Evolutionary conservation across 257 asterid genomes (phyloP).

Genomic region (Fraxinus cuspidata): DNA sequence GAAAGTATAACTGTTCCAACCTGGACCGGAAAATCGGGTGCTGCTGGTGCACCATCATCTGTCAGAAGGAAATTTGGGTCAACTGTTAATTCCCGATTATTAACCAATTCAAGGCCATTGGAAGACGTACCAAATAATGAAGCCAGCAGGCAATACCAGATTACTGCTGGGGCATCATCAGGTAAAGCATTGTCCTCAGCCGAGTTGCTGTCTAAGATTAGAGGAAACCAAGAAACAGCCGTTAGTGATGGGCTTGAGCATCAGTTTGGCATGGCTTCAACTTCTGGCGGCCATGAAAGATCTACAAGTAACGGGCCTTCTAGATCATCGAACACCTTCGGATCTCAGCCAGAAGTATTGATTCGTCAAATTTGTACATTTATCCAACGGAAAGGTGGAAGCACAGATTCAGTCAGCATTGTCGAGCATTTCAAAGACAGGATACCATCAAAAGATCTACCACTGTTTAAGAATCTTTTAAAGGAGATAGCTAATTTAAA

Average conservation of each 20-base stretch:
- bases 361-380: conserved; percentile 88
- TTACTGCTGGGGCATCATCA: conserved; percentile 72
- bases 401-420: conserved; percentile 67
- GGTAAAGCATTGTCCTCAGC: conserved; percentile 89
- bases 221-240: conserved; percentile 67
- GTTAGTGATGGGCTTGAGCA: conserved; percentile 70
- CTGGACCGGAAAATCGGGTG: conserved; percentile 94
- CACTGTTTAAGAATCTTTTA: conserved; percentile 81
- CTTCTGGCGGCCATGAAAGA: conserved; percentile 38
- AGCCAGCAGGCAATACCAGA: conserved; percentile 37
- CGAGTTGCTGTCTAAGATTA: conserved; percentile 70
- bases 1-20: conserved; percentile 84
- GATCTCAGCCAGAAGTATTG: conserved; percentile 76
- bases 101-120: conserved; percentile 42
- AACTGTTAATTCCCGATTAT: conserved; percentile 54
- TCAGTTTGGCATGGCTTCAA: conserved; percentile 53
- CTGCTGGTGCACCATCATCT: conserved; percentile 92
- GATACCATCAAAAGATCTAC: conserved; percentile 78
- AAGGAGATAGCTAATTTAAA: conserved; percentile 89
- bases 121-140: conserved; percentile 34
- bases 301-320: conserved; percentile 36
- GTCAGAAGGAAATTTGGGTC: conserved; percentile 75
- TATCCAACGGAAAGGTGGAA: conserved; percentile 77
- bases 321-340: conserved; percentile 34
- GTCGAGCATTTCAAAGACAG: conserved; percentile 74